Evolutionary conservation across 352 stramenopile genomes (phyloP).

Genomic region (Globisporangium spiculum): DNA sequence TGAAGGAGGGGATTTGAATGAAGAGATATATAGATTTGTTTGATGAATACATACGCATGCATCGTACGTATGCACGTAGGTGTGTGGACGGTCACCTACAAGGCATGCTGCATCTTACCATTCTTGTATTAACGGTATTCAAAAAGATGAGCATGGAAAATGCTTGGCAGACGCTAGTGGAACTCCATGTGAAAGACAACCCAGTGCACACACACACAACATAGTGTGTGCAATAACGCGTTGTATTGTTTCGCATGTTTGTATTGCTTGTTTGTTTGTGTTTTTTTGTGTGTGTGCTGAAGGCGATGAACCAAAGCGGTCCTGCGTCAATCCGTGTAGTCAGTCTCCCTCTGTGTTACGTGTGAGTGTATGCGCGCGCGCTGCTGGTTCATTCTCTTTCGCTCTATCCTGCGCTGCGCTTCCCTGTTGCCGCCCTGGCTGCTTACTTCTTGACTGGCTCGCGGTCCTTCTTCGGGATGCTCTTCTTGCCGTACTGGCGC

Average conservation of each 20-base stretch:
- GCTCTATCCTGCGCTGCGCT: background rate
- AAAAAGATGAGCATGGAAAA: no score
- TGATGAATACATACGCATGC: background rate
- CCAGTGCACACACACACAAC: no score
- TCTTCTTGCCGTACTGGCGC: constrained; percentile 84
- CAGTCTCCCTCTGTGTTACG: background rate
- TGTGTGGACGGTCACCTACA: no score
- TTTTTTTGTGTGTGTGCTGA: background rate
- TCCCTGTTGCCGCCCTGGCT: background rate
- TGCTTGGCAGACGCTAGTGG: no score
- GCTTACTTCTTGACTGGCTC: constrained; percentile 42
- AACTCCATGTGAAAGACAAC: no score
- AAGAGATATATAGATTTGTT: constrained; percentile 12
- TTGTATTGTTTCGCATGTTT: background rate
- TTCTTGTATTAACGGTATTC: no score
- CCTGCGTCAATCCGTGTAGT: no score
- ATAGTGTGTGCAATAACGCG: background rate
- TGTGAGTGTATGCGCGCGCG: background rate
- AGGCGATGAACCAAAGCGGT: background rate
- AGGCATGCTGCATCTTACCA: no score
- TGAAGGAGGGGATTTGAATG: constrained; percentile 1
- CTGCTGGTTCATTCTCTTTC: background rate
- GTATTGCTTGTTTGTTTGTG: background rate
- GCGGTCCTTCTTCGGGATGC: constrained; percentile 79
- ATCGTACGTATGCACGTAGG: background rate